Percentiles rank a stretch among this genome's conserved stretches.
phyloP scores from a whole-genome alignment of 192 early-diverging fungal species.

The Dissophora globulifera region DNA sequence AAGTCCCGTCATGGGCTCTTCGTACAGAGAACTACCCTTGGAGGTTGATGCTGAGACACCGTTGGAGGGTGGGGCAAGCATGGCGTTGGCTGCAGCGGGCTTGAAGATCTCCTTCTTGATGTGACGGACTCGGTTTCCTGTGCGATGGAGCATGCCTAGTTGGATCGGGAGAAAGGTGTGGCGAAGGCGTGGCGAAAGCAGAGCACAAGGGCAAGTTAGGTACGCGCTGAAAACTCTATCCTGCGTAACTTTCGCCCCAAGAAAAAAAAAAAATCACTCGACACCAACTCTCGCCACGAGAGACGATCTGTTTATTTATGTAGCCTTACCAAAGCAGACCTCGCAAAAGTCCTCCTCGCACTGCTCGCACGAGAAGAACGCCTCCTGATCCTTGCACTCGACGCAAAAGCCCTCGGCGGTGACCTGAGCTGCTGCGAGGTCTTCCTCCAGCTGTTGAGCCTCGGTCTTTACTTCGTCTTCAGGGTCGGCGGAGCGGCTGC shows the following conservation, averaged over 20 bases:
- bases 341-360: slow-evolving; percentile 92
- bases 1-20: slow-evolving; percentile 26
- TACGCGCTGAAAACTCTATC: too few species aligned
- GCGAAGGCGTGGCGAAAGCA: too few species aligned
- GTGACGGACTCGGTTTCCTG: slow-evolving; percentile 75
- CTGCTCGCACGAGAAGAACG: slow-evolving; percentile 78
- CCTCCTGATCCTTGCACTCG: slow-evolving; percentile 86
- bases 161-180: neutral
- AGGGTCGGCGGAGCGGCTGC: neutral
- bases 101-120: slow-evolving; percentile 54
- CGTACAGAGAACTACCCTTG: slow-evolving; percentile 37
- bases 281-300: neutral
- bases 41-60: slow-evolving; percentile 24
- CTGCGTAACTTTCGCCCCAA: too few species aligned
- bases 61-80: slow-evolving; percentile 16
- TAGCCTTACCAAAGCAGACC: slow-evolving; percentile 77
- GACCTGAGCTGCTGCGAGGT: slow-evolving; percentile 46
- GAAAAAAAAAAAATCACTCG: too few species aligned
- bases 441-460: slow-evolving; percentile 29
- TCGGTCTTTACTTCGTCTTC: slow-evolving; percentile 16
- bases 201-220: neutral
- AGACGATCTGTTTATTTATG: neutral
- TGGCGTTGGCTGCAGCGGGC: slow-evolving; percentile 6
- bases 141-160: slow-evolving; percentile 82
- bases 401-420: slow-evolving; percentile 84